phyloP scores from a whole-genome alignment of 73 alveolate species.

The Uronychia binucleata region DNA sequence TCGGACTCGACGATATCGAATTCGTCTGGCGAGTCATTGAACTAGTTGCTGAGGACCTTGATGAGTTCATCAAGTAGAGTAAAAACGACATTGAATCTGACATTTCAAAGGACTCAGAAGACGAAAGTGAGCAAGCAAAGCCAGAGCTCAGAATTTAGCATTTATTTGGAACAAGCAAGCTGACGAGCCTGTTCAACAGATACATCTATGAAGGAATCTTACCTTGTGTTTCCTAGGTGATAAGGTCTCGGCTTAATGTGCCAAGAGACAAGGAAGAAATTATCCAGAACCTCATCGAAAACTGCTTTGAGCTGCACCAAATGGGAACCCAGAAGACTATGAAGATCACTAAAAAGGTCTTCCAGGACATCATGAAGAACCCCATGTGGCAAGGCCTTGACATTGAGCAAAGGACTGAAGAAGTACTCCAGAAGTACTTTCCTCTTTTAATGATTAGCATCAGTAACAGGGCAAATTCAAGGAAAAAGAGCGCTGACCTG shows the following conservation, averaged over 20 bases:
- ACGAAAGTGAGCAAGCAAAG: too few species aligned
- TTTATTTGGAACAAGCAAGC: neutral
- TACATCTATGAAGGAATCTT: neutral
- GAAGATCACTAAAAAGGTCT: neutral
- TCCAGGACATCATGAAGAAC: neutral
- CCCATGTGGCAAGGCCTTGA: neutral
- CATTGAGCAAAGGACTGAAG: neutral
- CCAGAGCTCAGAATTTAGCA: neutral
- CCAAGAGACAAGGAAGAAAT: neutral
- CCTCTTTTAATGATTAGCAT: too few species aligned
- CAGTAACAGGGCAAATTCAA: too few species aligned
- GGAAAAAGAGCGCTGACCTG: too few species aligned
- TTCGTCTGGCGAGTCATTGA: slow-evolving; percentile 32
- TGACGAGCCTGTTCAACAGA: neutral
- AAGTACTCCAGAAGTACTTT: too few species aligned
- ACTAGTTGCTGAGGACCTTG: slow-evolving; percentile 15
- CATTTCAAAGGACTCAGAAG: too few species aligned
- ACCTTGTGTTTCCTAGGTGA: neutral
- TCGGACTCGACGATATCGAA: slow-evolving; percentile 10
- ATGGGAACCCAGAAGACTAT: neutral
- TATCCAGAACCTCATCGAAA: neutral
- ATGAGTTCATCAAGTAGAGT: slow-evolving; percentile 5
- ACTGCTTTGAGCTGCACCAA: neutral
- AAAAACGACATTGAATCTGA: neutral
- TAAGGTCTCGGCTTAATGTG: neutral